Evolutionary conservation across 2,329 filamentous ascomycete genomes (phyloP).

Genomic region (Cladosporium sp.): DNA sequence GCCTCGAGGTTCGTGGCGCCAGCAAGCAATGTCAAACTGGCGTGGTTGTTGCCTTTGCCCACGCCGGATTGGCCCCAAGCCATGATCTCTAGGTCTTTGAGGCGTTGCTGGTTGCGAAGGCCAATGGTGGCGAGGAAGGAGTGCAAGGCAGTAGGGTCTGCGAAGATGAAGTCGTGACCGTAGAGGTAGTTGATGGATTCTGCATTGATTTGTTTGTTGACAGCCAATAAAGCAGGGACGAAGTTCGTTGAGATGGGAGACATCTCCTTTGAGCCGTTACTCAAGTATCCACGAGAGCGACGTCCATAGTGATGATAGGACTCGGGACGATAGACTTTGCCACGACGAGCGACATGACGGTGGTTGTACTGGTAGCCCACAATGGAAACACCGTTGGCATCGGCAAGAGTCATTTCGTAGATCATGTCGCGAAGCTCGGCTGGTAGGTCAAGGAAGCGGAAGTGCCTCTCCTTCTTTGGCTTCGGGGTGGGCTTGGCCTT

Average conservation of each 20-base stretch:
- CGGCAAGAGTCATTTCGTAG: constrained; percentile 16
- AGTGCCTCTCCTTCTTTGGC: constrained; percentile 11
- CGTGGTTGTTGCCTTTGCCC: constrained; percentile 26
- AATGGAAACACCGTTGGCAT: constrained; percentile 12
- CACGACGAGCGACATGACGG: constrained; percentile 1
- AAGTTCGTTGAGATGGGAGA: constrained; percentile 9
- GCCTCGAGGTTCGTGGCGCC: constrained; percentile 29
- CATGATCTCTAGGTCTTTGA: constrained; percentile 27
- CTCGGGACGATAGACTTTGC: neutral
- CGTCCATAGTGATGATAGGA: neutral
- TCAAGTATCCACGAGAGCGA: neutral
- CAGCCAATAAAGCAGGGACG: constrained; percentile 30
- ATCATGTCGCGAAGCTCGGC: constrained; percentile 22
- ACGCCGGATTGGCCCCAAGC: constrained; percentile 24
- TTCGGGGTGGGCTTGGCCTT: neutral
- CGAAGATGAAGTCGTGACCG: constrained; percentile 28
- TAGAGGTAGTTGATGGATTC: constrained; percentile 33
- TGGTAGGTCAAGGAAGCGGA: constrained; percentile 19
- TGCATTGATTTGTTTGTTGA: constrained; percentile 30
- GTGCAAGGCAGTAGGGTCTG: constrained; percentile 28
- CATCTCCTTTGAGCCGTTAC: neutral
- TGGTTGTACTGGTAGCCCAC: neutral
- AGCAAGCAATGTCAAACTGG: constrained; percentile 29
- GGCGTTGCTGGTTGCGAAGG: constrained; percentile 24
- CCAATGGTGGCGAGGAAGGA: constrained; percentile 32